A percentile compares a stretch with the other conserved stretches of the same genome.
These are phyloP conservation scores for Pelargonium exstipulatum DNA, from an alignment of 441 rosid genomes.

Conservation along the genomic window DNA sequence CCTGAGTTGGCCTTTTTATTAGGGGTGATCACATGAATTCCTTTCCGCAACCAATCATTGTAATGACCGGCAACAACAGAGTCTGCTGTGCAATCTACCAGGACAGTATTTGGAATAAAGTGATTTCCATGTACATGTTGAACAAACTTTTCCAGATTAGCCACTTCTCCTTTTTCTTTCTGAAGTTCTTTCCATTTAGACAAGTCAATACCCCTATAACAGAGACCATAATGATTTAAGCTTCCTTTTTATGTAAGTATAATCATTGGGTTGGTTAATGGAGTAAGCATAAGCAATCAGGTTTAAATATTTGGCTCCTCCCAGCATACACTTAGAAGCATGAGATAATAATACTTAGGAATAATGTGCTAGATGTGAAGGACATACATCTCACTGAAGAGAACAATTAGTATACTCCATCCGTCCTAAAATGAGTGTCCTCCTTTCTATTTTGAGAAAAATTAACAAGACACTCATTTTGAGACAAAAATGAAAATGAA, in stretches of 20 bases:
- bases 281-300: not conserved
- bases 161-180: conserved; percentile 54
- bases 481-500: too few relatives aligned
- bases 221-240: too few relatives aligned
- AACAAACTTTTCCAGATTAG: conserved; percentile 64
- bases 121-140: conserved; percentile 75
- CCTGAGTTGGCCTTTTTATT: conserved; percentile 94
- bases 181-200: conserved; percentile 67
- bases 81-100: conserved; percentile 93
- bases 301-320: not conserved
- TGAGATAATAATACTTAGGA: not conserved
- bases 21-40: conserved; percentile 89
- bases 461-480: too few relatives aligned
- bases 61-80: conserved; percentile 61
- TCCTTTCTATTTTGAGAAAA: too few relatives aligned
- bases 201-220: conserved; percentile 67
- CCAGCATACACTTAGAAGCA: not conserved
- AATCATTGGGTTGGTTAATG: not conserved
- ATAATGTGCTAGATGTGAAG: too few relatives aligned
- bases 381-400: too few relatives aligned
- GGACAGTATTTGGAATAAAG: conserved; percentile 76
- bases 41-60: conserved; percentile 69
- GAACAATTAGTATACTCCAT: too few relatives aligned
- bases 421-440: too few relatives aligned
- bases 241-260: not conserved